phyloP scores from a whole-genome alignment of 371 early-diverging fungal species.

The Apophysomyces ossiformis region DNA sequence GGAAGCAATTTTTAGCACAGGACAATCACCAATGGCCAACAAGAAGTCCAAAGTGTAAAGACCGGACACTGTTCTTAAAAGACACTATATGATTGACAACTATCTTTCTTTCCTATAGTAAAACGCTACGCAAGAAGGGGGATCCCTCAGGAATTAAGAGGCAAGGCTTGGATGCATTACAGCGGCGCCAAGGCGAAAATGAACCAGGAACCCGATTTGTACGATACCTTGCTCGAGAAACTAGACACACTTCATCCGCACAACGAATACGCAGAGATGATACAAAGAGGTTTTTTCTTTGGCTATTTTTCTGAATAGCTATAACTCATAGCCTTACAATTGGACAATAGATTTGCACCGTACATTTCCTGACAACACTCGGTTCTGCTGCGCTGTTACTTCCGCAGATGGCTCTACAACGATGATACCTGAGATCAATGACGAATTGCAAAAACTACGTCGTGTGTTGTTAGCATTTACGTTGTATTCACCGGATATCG shows the following conservation, averaged over 20 bases:
- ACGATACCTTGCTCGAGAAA: slow-evolving; percentile 53
- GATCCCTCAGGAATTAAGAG: slow-evolving; percentile 69
- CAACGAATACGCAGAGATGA: slow-evolving; percentile 68
- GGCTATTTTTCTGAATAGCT: not conserved
- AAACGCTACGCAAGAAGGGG: slow-evolving; percentile 79
- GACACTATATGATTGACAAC: not conserved
- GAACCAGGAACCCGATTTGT: slow-evolving; percentile 62
- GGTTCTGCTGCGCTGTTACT: slow-evolving; percentile 57
- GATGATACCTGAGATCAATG: slow-evolving; percentile 48
- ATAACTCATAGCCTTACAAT: too few species aligned
- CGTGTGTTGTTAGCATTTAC: slow-evolving; percentile 77
- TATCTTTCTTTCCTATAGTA: slow-evolving; percentile 40
- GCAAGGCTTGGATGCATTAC: slow-evolving; percentile 84
- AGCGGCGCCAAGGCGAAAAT: slow-evolving; percentile 72
- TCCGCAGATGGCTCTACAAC: slow-evolving; percentile 34
- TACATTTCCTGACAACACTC: slow-evolving; percentile 80
- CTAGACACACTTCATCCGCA: slow-evolving; percentile 53
- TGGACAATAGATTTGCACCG: slow-evolving; percentile 66
- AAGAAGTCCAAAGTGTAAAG: slow-evolving; percentile 52
- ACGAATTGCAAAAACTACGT: slow-evolving; percentile 62
- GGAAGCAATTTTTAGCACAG: slow-evolving; percentile 55
- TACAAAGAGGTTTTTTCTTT: slow-evolving; percentile 53
- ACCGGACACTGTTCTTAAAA: not conserved
- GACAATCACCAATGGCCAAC: slow-evolving; percentile 55
- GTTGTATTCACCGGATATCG: slow-evolving; percentile 63